These are phyloP conservation scores for Colletotrichum tabaci DNA, from an alignment of 2,329 filamentous ascomycete genomes.

Conservation along the genomic window DNA sequence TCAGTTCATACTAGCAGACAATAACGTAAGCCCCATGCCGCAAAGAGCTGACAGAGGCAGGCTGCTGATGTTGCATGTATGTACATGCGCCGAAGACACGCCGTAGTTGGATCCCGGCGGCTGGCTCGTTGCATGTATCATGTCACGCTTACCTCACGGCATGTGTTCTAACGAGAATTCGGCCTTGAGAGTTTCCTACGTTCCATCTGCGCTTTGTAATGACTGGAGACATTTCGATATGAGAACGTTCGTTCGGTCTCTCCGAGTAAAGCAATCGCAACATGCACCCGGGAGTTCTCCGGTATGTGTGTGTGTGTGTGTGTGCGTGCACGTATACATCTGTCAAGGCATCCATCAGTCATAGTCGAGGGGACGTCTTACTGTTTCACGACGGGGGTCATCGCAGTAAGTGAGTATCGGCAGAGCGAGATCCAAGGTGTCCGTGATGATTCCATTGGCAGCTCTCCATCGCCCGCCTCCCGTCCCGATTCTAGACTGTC, in stretches of 20 bases:
- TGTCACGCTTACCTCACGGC: conserved; percentile 15
- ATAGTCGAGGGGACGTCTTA: not conserved
- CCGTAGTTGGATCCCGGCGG: not conserved
- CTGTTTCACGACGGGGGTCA: conserved; percentile 1
- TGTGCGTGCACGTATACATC: too few relatives aligned
- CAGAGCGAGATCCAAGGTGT: not conserved
- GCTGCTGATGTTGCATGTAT: too few relatives aligned
- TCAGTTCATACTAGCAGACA: not conserved
- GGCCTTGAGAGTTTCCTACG: not conserved
- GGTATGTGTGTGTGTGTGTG: too few relatives aligned
- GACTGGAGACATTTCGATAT: not conserved
- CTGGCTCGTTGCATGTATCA: not conserved
- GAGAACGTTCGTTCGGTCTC: not conserved
- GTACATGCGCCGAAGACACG: conserved; percentile 16
- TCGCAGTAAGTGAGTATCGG: not conserved
- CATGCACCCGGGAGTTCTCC: not conserved
- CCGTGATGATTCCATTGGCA: conserved; percentile 13
- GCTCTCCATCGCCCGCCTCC: not conserved
- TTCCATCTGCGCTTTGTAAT: conserved; percentile 8
- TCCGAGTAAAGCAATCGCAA: conserved; percentile 2
- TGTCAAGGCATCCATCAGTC: not conserved
- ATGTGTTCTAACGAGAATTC: not conserved
- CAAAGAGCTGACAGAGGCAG: not conserved
- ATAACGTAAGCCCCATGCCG: conserved; percentile 10
- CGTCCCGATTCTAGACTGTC: not conserved